Evolutionary conservation across 208 protist species (phyloP).

Genomic region (Crithidia thermophila): DNA sequence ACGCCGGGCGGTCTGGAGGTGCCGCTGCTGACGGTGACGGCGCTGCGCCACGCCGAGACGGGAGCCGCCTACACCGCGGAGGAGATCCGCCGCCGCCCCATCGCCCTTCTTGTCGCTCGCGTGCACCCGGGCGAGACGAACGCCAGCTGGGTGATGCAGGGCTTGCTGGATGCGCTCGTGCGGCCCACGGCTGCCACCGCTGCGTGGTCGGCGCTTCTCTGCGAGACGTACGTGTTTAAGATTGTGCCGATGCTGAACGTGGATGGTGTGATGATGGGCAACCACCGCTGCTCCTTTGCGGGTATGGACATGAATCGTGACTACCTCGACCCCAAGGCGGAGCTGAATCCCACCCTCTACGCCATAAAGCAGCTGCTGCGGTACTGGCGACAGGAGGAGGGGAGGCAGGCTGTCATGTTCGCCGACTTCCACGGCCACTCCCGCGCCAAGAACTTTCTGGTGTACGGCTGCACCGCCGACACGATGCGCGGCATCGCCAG

Average conservation of each 20-base stretch:
- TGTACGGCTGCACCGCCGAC: constrained; percentile 92
- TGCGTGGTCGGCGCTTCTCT: constrained; percentile 35
- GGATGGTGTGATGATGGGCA: constrained; percentile 98
- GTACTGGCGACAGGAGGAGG: constrained; percentile 66
- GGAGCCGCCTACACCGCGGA: constrained; percentile 33
- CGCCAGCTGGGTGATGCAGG: constrained; percentile 96
- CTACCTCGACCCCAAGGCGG: constrained; percentile 75
- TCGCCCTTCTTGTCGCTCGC: constrained; percentile 92
- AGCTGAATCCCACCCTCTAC: constrained; percentile 85
- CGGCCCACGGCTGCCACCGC: constrained; percentile 4
- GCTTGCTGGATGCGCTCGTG: constrained; percentile 91
- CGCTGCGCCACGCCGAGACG: constrained; percentile 21
- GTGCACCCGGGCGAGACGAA: constrained; percentile 98
- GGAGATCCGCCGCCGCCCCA: constrained; percentile 60
- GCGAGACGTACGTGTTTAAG: constrained; percentile 91
- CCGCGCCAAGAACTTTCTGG: constrained; percentile 93
- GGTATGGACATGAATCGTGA: constrained; percentile 97
- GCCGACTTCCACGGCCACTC: constrained; percentile 97
- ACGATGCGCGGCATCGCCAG: constrained; percentile 28
- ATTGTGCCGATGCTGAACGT: constrained; percentile 98
- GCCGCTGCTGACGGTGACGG: constrained; percentile 93
- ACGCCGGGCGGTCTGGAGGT: constrained; percentile 86
- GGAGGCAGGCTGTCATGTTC: constrained; percentile 85
- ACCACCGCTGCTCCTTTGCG: constrained; percentile 95
- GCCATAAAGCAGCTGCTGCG: constrained; percentile 77